Base-by-base conservation (phyloP, 1,284 basidiomycete genomes). In the Heterobasidion annosum region DNA sequence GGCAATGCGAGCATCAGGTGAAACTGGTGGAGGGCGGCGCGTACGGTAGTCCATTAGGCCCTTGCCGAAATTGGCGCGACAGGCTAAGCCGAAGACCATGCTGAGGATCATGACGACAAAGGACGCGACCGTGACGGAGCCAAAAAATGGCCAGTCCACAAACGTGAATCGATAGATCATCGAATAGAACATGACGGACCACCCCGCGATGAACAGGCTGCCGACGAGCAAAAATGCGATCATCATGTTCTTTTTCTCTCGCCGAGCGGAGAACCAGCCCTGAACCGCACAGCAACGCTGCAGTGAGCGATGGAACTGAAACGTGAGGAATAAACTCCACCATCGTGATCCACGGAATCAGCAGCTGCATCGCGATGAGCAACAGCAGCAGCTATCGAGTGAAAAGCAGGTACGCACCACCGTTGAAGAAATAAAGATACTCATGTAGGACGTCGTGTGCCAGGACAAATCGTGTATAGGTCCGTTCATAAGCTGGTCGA, bases 141-240 rank as follows among this genome's bases (percentile, higher is more conserved):
- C 78, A 45, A 82, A 71, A 63, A 76, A 80, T 0, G 78, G 75
- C 79, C 80, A 83, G 57, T 79, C 71, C 49, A 76, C 53, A 66
- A 79, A 81, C 2, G 74, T 73, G 73, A 79, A 81, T 51, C 74
- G 70, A 60, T 79, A 84, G 3, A 58, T 5, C 9, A 67, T 63
- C 3, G 78, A 77, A 52, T 75, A 70, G 64, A 82, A 82, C 75
- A 82, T 81, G 58, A 71, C 58, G 7, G 69, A 64, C 75, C 78
- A 79, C 3, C 65, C 65, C 0, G 64, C 54, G 52, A 76, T 62
- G 56, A 78, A 68, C 44, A 70, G 46, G 54, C 75, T 63, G 9
- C 66, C 68, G 19, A 75, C 61, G 32, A 62, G 59, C n/a, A 82
- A 64, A 68, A 81, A 81, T 3, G 65, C 54, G n/a, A 64, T 54